Conservation (phyloP, 495 filamentous ascomycete species). For the Neurospora sp. region DNA sequence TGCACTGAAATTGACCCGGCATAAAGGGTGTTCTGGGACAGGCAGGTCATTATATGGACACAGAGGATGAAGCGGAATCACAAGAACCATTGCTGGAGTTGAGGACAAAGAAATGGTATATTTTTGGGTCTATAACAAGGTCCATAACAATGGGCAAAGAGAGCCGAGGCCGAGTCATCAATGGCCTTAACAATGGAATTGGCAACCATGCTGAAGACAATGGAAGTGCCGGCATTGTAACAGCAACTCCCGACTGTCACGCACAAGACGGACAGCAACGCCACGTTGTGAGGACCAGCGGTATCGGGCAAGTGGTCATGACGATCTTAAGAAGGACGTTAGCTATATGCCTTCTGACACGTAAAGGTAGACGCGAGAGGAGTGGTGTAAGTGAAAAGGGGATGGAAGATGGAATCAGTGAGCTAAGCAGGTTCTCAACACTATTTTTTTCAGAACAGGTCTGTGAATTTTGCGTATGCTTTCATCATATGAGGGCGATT, state of each 20-base stretch:
- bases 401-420: conserved; percentile 20
- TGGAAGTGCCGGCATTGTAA: neutral
- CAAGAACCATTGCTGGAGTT: neutral
- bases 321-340: neutral
- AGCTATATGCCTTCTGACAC: neutral
- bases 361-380: neutral
- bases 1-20: neutral
- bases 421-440: conserved; percentile 41
- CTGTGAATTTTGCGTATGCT: conserved; percentile 39
- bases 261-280: neutral
- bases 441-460: conserved; percentile 44
- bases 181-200: neutral
- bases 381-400: neutral
- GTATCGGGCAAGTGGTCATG: neutral
- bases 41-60: neutral
- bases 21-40: neutral
- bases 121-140: neutral
- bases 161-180: neutral
- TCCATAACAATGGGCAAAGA: neutral
- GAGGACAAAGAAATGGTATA: neutral
- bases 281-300: neutral
- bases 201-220: neutral
- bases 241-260: neutral
- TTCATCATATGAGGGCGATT: conserved; percentile 32
- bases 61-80: neutral